Evolutionary conservation across 257 asterid genomes (phyloP), one percentile per base, ranked within the genome.

Genomic region (Ilex asprella): DNA sequence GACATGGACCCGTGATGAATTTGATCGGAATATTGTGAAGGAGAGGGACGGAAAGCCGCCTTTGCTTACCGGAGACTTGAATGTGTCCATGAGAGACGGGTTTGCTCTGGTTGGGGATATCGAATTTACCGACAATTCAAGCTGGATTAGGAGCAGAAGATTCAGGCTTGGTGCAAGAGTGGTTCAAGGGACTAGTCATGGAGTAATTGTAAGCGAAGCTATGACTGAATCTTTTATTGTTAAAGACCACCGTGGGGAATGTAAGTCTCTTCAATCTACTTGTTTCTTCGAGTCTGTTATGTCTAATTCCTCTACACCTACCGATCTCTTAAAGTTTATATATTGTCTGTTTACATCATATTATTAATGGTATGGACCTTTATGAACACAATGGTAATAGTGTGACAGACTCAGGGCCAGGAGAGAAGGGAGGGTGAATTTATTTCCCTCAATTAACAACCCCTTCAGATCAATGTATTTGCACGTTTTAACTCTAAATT

Each of bases 161-260:
- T 87, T 87, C 57, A 67, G 91, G 67, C 58, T 87, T 6, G 95
- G 94, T 13, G 94, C 87, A 7, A 79, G 79, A 58, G 85, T 79
- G 35, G 82, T 66, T 31, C 70, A 62, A n/a, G 70, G 67, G 30
- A 61, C 46, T 2, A 10, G 56, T 35, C 47, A 39, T 44, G 46
- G 50, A 0, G 72, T 55, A n/a, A 46, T 55, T 11, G 65, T 86
- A 8, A 70, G 73, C 27, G 84, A 79, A 60, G 96, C 91, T 43
- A 72, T 83, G 66, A 72, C 96, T 43, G 81, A 85, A 16, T 29
- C 94, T 0, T 87, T 87, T 61, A 73, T 73, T 12, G 94, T 87
- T 64, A 85, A 81, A 75, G 96, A 87, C 73, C 94, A 87, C 31
- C 83, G 96, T 5, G 94, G 94, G 3, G 91, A 87, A 73, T 55